Evolutionary conservation across 495 filamentous ascomycete genomes (phyloP).

Genomic region (Recurvomyces mirabilis): DNA sequence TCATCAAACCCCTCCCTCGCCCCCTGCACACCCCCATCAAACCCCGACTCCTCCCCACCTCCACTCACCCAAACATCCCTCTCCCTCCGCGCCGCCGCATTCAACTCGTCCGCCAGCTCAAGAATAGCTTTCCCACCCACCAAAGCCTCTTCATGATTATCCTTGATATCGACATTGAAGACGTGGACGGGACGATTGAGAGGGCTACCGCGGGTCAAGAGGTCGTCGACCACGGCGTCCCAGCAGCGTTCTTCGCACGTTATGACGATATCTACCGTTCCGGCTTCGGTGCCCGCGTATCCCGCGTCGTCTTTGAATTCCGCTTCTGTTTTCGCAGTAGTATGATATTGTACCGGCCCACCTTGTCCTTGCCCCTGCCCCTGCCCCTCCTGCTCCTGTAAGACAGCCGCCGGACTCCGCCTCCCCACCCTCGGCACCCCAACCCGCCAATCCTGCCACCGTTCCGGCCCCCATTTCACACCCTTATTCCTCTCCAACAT

Average conservation of each 20-base stretch:
- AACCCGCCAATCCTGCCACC: constrained; percentile 96
- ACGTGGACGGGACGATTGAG: constrained; percentile 91
- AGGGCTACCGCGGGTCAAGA: constrained; percentile 68
- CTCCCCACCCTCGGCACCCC: constrained; percentile 65
- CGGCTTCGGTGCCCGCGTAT: constrained; percentile 69
- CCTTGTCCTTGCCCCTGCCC: no score
- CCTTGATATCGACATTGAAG: constrained; percentile 95
- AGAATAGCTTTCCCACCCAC: constrained; percentile 86
- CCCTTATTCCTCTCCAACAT: constrained; percentile 89
- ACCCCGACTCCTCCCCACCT: constrained; percentile 33
- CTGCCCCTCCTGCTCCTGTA: constrained; percentile 4
- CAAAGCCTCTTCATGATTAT: constrained; percentile 93
- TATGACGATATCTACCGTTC: constrained; percentile 87
- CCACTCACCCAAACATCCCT: no score
- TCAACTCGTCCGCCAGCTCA: constrained; percentile 78
- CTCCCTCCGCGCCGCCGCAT: constrained; percentile 70
- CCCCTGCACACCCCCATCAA: constrained; percentile 56
- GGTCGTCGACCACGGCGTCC: constrained; percentile 94
- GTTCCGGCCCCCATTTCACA: constrained; percentile 90
- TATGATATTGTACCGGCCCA: no score
- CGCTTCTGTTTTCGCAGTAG: no score
- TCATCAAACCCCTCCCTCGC: constrained; percentile 77
- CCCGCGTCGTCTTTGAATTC: constrained; percentile 46
- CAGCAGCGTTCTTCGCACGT: constrained; percentile 98
- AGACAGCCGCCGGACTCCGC: no score